phyloP scores from a whole-genome alignment of 768 basidiomycete genomes.

The Phlebiopsis gigantea region DNA sequence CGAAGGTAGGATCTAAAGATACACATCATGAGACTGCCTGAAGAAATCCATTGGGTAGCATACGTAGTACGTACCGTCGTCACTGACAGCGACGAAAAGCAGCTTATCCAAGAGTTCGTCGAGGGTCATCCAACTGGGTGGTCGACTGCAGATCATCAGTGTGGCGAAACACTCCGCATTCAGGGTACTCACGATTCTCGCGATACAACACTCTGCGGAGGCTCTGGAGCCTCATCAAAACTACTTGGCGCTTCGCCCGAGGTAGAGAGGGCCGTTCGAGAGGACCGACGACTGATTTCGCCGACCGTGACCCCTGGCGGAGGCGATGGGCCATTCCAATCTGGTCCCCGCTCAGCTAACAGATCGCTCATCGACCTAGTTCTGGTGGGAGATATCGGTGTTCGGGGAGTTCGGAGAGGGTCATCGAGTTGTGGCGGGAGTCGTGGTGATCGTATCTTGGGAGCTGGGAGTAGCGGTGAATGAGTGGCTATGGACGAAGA shows the following conservation, averaged over 20 bases:
- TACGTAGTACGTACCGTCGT: slow-evolving; percentile 55
- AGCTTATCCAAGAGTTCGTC: slow-evolving; percentile 81
- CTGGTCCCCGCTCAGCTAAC: slow-evolving; percentile 35
- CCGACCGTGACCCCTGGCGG: not conserved
- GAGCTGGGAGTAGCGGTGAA: slow-evolving; percentile 19
- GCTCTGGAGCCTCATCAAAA: slow-evolving; percentile 19
- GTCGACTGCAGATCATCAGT: slow-evolving; percentile 31
- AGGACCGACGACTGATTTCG: slow-evolving; percentile 17
- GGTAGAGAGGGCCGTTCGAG: slow-evolving; percentile 3
- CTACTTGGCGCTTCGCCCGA: slow-evolving; percentile 11
- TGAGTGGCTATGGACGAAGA: slow-evolving; percentile 25
- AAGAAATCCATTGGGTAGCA: too few species aligned
- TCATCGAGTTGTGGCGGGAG: slow-evolving; percentile 31
- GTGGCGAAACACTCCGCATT: not conserved
- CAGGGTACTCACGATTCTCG: slow-evolving; percentile 46
- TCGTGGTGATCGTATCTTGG: slow-evolving; percentile 19
- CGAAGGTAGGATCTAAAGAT: slow-evolving; percentile 62
- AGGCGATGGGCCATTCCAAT: slow-evolving; percentile 8
- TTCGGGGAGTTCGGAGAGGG: slow-evolving; percentile 27
- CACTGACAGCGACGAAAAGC: slow-evolving; percentile 76
- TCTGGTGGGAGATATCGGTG: slow-evolving; percentile 44
- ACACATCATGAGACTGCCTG: slow-evolving; percentile 5
- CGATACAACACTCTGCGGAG: slow-evolving; percentile 17
- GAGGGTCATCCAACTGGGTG: slow-evolving; percentile 67
- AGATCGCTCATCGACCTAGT: slow-evolving; percentile 53